Evolutionary conservation across 305 asterid species (phyloP), one percentile per base, ranked within the genome.

Genomic region (Lippia alba): DNA sequence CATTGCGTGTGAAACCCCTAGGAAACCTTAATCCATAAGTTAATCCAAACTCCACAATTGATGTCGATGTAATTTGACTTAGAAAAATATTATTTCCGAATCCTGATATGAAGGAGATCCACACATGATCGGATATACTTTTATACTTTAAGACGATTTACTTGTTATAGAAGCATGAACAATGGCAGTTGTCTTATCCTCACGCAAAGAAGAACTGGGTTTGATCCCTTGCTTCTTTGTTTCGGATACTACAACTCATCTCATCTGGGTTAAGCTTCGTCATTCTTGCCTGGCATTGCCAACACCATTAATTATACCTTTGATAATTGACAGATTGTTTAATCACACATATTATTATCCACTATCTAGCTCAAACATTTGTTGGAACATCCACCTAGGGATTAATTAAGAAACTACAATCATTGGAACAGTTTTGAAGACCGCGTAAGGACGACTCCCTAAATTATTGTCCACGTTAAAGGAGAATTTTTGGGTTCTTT

Each of bases 381-480:
- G 19, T 5, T 0, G 41, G 6, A 5, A 3, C 9, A 2, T 4
- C 15, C 30, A 53, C 11, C 10, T 11, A 33, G 14, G 36, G 10
- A 46, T 48, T 20, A 34, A 57, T 40, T 19, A 56, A 69, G 10
- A 36, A 36, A 36, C 9, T 36, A 2, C 9, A 36, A 36, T 36
- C 3, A 20, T 19, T 60, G 49, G n/a, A 14, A 58, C 44, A 61
- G 20, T 49, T 20, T 74, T 54, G 74, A 18, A 61, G 71, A 77
- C 69, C 74, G 79, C 82, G 82, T 78, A 48, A 56, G 70, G 75
- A 74, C 81, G 75, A 74, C 81, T 61, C 61, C 61, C n/a, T 65
- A 62, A 62, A 61, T 56, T 66, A 61, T 1, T 18, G 36, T 62
- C 75, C 68, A 74, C 73, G 55, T 12, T 34, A 51, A 44, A 8